A percentile compares a stretch with the other conserved stretches of the same genome.
phyloP scores from a whole-genome alignment of 2,329 filamentous ascomycete genomes.

The Xylaria sp. region DNA sequence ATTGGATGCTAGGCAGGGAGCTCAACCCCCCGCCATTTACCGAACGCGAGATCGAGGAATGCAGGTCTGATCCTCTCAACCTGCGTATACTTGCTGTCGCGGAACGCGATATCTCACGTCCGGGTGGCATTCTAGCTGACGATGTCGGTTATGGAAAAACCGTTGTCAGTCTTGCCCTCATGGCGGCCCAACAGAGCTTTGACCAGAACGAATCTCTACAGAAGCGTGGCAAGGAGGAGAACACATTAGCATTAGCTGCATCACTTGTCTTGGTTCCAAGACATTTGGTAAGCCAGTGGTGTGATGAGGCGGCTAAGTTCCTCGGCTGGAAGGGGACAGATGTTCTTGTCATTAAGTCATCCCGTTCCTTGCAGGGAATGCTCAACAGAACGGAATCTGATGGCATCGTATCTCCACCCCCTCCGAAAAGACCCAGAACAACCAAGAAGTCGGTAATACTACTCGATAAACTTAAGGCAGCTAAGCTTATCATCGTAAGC shows the following conservation, averaged over 20 bases:
- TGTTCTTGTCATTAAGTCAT: constrained; percentile 45
- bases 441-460: not conserved
- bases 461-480: constrained; percentile 41
- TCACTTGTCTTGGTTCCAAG: constrained; percentile 55
- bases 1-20: constrained; percentile 50
- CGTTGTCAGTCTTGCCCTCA: constrained; percentile 53
- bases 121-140: constrained; percentile 56
- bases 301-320: constrained; percentile 50
- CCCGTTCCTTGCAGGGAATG: constrained; percentile 22
- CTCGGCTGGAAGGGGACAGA: constrained; percentile 40
- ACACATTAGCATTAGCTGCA: constrained; percentile 49
- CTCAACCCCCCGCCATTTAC: constrained; percentile 41
- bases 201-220: constrained; percentile 41
- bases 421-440: constrained; percentile 17
- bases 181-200: constrained; percentile 45
- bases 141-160: constrained; percentile 60
- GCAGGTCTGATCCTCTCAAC: constrained; percentile 47
- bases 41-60: constrained; percentile 55
- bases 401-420: not conserved
- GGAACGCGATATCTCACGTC: constrained; percentile 41
- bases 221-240: constrained; percentile 25
- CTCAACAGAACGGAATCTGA: not conserved
- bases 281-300: constrained; percentile 56
- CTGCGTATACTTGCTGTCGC: constrained; percentile 51
- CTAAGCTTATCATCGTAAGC: constrained; percentile 54